phyloP scores from a whole-genome alignment of 345 rosid species.

The Mercurialis annua region DNA sequence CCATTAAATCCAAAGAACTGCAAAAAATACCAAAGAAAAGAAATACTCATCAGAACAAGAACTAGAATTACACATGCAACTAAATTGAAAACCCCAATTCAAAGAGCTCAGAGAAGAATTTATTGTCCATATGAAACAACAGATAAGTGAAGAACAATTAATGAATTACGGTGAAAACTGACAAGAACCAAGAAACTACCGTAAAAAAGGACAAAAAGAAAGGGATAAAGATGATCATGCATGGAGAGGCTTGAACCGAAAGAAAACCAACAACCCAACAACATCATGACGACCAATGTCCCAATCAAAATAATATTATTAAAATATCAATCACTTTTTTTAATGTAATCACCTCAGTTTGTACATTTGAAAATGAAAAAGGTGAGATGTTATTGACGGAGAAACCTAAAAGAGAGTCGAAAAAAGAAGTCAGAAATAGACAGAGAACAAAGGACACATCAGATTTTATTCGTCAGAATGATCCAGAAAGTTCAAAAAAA shows the following conservation, averaged over 20 bases:
- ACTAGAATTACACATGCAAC: neutral
- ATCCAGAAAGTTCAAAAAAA: too few relatives aligned
- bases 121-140: neutral
- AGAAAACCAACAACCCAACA: constrained; percentile 20
- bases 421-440: too few relatives aligned
- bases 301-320: neutral
- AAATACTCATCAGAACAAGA: constrained; percentile 1
- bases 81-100: neutral
- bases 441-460: too few relatives aligned
- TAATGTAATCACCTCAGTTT: too few relatives aligned
- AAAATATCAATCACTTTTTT: neutral
- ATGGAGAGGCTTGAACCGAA: constrained; percentile 17
- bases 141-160: neutral
- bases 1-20: neutral
- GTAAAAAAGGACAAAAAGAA: neutral
- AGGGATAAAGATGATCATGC: neutral
- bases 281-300: constrained; percentile 17
- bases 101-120: neutral
- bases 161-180: neutral
- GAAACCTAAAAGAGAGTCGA: too few relatives aligned
- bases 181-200: neutral
- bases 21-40: neutral
- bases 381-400: too few relatives aligned
- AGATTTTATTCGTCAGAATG: too few relatives aligned
- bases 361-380: too few relatives aligned